These are phyloP conservation scores for Ustilago xerochloae DNA, from an alignment of 1,284 basidiomycete species.

Conservation along the genomic window DNA sequence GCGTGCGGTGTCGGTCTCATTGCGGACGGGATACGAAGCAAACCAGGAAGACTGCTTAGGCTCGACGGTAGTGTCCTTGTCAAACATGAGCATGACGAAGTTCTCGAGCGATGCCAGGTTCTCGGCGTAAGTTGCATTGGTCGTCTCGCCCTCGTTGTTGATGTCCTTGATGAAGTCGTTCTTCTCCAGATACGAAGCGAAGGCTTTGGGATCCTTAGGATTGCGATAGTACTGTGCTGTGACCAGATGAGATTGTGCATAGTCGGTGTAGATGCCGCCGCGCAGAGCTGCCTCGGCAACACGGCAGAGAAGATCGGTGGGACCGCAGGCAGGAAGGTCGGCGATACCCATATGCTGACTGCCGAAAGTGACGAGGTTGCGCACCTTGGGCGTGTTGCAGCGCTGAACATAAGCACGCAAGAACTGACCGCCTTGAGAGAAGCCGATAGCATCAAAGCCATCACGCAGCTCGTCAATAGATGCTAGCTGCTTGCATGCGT, in stretches of 20 bases:
- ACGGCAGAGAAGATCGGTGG: constrained; percentile 72
- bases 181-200: constrained; percentile 77
- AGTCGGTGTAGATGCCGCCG: constrained; percentile 79
- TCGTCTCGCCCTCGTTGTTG: constrained; percentile 64
- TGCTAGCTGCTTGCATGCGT: constrained; percentile 77
- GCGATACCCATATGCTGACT: constrained; percentile 74
- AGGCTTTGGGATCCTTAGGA: constrained; percentile 72
- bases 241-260: constrained; percentile 62
- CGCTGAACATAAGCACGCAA: constrained; percentile 87
- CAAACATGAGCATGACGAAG: constrained; percentile 68
- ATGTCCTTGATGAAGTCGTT: constrained; percentile 73
- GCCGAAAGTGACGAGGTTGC: constrained; percentile 78
- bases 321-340: constrained; percentile 79
- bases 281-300: constrained; percentile 79
- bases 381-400: constrained; percentile 73
- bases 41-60: constrained; percentile 65
- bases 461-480: constrained; percentile 76
- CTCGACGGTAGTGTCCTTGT: constrained; percentile 61
- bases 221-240: constrained; percentile 95
- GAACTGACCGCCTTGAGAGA: constrained; percentile 77
- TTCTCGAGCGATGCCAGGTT: constrained; percentile 61
- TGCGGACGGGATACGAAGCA: constrained; percentile 54
- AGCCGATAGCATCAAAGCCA: constrained; percentile 71
- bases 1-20: constrained; percentile 22
- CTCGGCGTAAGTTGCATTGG: constrained; percentile 59